Evolutionary conservation across 768 basidiomycete species (phyloP), one percentile per base, ranked within the genome.

Genomic region (Pholiota microspora): DNA sequence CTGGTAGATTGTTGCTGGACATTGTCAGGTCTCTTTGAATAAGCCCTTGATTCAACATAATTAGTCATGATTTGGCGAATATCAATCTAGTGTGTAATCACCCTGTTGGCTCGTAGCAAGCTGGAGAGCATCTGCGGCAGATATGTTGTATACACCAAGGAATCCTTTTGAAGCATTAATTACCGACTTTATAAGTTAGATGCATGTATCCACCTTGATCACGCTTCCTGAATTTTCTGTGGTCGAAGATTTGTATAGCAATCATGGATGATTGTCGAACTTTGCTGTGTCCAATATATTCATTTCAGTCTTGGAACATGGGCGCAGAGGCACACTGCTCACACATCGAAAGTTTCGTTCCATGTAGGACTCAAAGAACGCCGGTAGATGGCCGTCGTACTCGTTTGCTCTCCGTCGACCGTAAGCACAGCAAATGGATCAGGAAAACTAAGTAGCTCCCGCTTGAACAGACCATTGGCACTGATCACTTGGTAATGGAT

Each of bases 341-440:
- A 93, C 92, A 94, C 79, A 66, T 93, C 89, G 64, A 94, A 94
- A 52, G 83, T 79, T 67, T 93, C 89, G 61, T 85, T 89, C 91
- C 91, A 93, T n/a, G 82, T 75, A 8, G 91, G 87, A 59, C 75
- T 85, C 58, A 89, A 72, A 0, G 82, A 79, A 61, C 79, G 84
- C 70, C 82, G 88, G 69, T 85, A 75, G 53, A 88, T 82, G 45
- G 80, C 77, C 1, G 92, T 93, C 23, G 89, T 88, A 66, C 82
- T 84, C 12, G 88, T 88, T 69, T 93, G 88, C 62, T 91, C 86
- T 45, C 84, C 87, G 64, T 94, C 92, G 56, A 94, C 88, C 5
- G 89, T 91, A 45, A 96, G 77, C 10, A 94, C 88, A 6, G 89
- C 92, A 65, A 93, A 93, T 3, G 93, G 93, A 70, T 94, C 92